Conservation (phyloP, 129 eudicot species). For the Escallonia herrerae region DNA sequence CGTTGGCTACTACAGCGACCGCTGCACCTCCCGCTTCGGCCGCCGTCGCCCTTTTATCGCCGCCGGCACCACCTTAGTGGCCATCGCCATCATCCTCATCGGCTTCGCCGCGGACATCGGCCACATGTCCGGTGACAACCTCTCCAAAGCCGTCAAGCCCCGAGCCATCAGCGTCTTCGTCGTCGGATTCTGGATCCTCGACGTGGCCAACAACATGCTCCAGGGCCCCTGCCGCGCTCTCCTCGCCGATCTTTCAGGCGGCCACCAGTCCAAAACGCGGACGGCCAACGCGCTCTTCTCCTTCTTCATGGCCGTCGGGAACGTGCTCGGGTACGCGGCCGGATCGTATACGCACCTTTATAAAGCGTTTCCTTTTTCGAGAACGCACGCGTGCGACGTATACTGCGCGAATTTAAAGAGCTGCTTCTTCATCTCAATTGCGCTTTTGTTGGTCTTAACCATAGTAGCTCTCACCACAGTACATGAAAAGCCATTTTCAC, state of each 20-base stretch:
- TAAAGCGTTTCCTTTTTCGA: slow-evolving; percentile 48
- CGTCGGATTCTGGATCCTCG: slow-evolving; percentile 88
- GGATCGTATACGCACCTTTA: slow-evolving; percentile 60
- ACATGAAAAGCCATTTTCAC: slow-evolving; percentile 19
- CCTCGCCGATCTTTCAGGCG: slow-evolving; percentile 54
- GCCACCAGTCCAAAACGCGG: slow-evolving; percentile 31
- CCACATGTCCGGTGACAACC: slow-evolving; percentile 50
- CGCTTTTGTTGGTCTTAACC: slow-evolving; percentile 42
- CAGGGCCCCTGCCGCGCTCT: slow-evolving; percentile 90
- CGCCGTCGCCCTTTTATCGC: slow-evolving; percentile 89
- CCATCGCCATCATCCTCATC: slow-evolving; percentile 65
- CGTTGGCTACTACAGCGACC: slow-evolving; percentile 79
- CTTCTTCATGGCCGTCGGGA: slow-evolving; percentile 90
- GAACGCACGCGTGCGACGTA: slow-evolving; percentile 59
- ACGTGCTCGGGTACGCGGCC: slow-evolving; percentile 79
- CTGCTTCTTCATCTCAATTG: slow-evolving; percentile 69
- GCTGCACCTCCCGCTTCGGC: slow-evolving; percentile 65
- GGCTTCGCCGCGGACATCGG: slow-evolving; percentile 94
- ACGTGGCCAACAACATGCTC: slow-evolving; percentile 79
- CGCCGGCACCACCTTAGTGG: slow-evolving; percentile 56
- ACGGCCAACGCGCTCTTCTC: slow-evolving; percentile 53
- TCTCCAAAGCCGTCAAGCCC: slow-evolving; percentile 34
- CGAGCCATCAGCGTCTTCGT: slow-evolving; percentile 69
- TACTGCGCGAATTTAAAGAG: slow-evolving; percentile 80
- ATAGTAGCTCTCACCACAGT: slow-evolving; percentile 34